These are phyloP conservation scores for Xylogone sp. DNA, from an alignment of 2,329 filamentous ascomycete genomes.

Conservation along the genomic window DNA sequence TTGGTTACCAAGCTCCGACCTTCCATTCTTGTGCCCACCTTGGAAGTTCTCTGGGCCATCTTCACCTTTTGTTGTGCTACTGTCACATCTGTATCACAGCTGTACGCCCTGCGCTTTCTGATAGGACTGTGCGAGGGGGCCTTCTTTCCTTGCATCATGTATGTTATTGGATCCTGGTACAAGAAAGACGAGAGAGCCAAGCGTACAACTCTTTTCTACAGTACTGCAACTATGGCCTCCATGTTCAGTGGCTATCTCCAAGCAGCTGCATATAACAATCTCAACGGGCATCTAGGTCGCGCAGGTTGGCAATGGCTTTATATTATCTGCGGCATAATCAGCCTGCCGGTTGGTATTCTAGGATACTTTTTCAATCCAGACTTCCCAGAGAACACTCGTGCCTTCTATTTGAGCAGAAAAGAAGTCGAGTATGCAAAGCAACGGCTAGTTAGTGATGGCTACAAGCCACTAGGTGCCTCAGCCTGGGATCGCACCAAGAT, in stretches of 20 bases:
- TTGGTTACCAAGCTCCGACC: conserved; percentile 16
- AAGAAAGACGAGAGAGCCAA: conserved; percentile 44
- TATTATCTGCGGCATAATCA: conserved; percentile 49
- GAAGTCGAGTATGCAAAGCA: conserved; percentile 14
- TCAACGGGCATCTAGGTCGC: conserved; percentile 32
- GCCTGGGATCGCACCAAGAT: conserved; percentile 20
- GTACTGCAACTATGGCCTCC: conserved; percentile 45
- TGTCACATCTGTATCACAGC: conserved; percentile 29
- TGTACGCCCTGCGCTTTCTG: conserved; percentile 40
- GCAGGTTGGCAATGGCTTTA: conserved; percentile 44
- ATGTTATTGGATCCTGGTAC: conserved; percentile 43
- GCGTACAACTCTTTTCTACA: conserved; percentile 50
- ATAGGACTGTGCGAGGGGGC: conserved; percentile 32
- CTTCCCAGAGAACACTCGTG: conserved; percentile 35
- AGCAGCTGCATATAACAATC: conserved; percentile 34
- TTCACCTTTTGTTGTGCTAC: conserved; percentile 19
- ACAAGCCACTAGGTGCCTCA: conserved; percentile 16
- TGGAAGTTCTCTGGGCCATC: conserved; percentile 20
- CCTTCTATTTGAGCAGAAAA: conserved; percentile 30
- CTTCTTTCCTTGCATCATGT: conserved; percentile 27
- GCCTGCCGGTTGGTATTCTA: conserved; percentile 48
- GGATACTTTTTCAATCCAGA: conserved; percentile 42
- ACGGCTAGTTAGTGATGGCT: conserved; percentile 14
- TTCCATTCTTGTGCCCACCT: conserved; percentile 18
- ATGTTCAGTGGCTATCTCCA: conserved; percentile 42